Conservation (phyloP, 345 rosid genomes). For the Salix dunnii region DNA sequence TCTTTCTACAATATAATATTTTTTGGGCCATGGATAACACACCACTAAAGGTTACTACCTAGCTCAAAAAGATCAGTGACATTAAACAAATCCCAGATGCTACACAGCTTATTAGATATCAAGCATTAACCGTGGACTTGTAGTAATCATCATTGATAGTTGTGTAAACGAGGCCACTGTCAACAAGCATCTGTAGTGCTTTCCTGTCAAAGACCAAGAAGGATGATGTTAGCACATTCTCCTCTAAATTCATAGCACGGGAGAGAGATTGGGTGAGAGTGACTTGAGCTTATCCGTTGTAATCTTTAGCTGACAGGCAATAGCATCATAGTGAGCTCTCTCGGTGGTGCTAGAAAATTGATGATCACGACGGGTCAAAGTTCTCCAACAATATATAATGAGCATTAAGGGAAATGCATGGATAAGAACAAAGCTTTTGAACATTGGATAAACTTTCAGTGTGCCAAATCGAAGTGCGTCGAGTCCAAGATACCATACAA, state of each 20-base stretch:
- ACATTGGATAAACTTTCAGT: not conserved
- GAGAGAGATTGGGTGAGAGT: constrained; percentile 21
- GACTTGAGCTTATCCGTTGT: constrained; percentile 62
- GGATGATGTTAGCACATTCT: not conserved
- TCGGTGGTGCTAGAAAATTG: constrained; percentile 41
- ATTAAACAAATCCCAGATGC: not conserved
- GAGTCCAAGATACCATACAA: not conserved
- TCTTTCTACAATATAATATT: too few relatives aligned
- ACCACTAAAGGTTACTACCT: too few relatives aligned
- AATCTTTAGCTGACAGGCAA: constrained; percentile 58
- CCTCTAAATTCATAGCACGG: not conserved
- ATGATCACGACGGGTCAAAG: not conserved
- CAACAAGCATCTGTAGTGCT: constrained; percentile 48
- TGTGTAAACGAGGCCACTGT: constrained; percentile 62
- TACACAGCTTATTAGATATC: constrained; percentile 11
- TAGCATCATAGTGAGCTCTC: constrained; percentile 51
- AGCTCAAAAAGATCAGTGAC: not conserved
- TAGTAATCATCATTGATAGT: constrained; percentile 60
- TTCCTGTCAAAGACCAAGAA: constrained; percentile 50
- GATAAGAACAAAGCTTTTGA: not conserved
- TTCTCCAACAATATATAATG: not conserved
- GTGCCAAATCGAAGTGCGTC: not conserved
- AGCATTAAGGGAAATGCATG: not conserved
- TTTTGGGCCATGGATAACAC: too few relatives aligned
- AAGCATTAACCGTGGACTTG: constrained; percentile 61